Percentiles rank a stretch among this genome's conserved stretches.
Conservation (phyloP, 1,139 yeast genomes). For the Zygosaccharomyces sapae region DNA sequence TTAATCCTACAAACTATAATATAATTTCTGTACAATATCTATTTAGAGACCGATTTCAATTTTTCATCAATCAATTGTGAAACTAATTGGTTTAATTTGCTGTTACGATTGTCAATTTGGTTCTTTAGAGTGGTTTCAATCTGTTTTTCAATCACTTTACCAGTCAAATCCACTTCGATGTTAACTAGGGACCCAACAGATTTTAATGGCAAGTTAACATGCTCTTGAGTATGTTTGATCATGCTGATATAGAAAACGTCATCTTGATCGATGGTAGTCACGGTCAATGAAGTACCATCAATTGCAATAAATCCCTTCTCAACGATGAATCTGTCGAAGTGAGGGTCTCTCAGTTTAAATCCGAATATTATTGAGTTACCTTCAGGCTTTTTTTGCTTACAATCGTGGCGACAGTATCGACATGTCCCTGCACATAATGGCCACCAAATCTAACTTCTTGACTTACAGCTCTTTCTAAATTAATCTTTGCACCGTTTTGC, state of each 20-base stretch:
- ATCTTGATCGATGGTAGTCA: constrained; percentile 65
- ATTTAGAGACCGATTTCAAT: constrained; percentile 17
- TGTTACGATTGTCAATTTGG: constrained; percentile 45
- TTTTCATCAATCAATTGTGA: constrained; percentile 26
- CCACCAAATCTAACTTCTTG: constrained; percentile 87
- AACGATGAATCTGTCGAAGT: constrained; percentile 68
- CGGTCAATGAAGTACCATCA: constrained; percentile 90
- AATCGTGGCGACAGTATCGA: constrained; percentile 80
- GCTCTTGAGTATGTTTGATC: constrained; percentile 84
- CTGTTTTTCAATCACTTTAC: constrained; percentile 86
- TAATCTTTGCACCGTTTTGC: constrained; percentile 56
- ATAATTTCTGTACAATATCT: constrained; percentile 1
- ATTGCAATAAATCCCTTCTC: constrained; percentile 89
- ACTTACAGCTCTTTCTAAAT: constrained; percentile 85
- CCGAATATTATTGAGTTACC: constrained; percentile 77
- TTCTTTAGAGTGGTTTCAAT: constrained; percentile 53
- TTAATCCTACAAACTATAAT: constrained; percentile 6
- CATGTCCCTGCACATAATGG: constrained; percentile 96
- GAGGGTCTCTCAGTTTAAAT: constrained; percentile 63
- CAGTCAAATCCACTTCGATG: constrained; percentile 90
- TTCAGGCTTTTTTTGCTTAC: constrained; percentile 51
- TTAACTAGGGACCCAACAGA: constrained; percentile 63
- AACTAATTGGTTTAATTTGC: constrained; percentile 24
- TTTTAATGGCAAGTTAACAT: constrained; percentile 70
- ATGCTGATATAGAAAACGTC: constrained; percentile 77